These are phyloP conservation scores for Leishmania tropica DNA, from an alignment of 208 protist genomes.

Conservation along the genomic window DNA sequence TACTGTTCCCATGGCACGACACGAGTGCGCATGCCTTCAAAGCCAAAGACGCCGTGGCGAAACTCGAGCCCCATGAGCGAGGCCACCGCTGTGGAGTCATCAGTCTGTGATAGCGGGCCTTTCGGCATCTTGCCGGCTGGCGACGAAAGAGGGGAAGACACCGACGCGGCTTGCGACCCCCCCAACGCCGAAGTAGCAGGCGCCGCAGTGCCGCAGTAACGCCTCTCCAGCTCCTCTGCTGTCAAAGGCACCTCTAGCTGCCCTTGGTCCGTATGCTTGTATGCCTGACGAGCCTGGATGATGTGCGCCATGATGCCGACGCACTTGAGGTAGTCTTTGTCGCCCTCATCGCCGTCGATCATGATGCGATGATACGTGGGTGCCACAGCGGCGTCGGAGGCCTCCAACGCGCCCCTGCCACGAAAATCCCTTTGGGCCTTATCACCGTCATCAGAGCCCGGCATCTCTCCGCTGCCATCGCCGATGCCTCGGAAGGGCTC, in stretches of 20 bases:
- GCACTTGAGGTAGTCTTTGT: slow-evolving; percentile 75
- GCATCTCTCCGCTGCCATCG: neutral
- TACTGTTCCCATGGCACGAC: slow-evolving; percentile 79
- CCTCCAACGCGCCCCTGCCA: neutral
- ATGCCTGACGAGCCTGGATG: slow-evolving; percentile 62
- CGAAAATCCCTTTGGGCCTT: neutral
- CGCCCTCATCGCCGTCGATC: slow-evolving; percentile 78
- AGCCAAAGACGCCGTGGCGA: slow-evolving; percentile 52
- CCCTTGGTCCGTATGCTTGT: slow-evolving; percentile 79
- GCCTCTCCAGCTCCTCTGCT: slow-evolving; percentile 34
- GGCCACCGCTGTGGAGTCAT: neutral
- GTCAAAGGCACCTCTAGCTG: slow-evolving; percentile 45
- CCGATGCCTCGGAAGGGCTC: neutral
- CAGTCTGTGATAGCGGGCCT: neutral
- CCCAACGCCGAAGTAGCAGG: neutral
- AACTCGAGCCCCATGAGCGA: slow-evolving; percentile 30
- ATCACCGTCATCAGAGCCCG: neutral
- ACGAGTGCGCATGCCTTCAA: slow-evolving; percentile 68
- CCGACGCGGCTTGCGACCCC: neutral
- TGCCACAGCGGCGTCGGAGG: slow-evolving; percentile 10
- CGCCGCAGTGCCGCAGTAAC: neutral
- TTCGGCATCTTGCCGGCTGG: neutral
- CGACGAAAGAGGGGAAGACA: neutral
- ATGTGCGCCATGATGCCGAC: slow-evolving; percentile 71
- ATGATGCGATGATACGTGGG: slow-evolving; percentile 70